Base-by-base conservation (phyloP, 169 alveolate genomes). In the Eimeria falciformis region DNA sequence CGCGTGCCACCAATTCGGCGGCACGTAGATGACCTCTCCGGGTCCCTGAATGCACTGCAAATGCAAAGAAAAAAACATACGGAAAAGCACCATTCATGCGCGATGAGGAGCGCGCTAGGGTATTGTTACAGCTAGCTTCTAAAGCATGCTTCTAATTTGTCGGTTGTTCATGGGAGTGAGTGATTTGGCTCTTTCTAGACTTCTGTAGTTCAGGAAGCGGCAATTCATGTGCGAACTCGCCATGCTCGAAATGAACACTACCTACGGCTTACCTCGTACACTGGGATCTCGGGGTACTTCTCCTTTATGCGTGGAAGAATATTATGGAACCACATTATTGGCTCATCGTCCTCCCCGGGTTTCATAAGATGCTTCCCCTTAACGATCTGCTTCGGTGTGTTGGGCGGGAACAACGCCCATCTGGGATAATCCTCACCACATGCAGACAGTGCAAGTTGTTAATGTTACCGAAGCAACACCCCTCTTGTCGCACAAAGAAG, bases 1-100 rank as follows among this genome's bases (percentile, higher is more conserved):
- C 5, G 97, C 98, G 91, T 97, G 98, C 98, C 98, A 97, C 98
- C 98, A 96, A 23, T 95, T 92, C 14, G 97, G 97, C 7, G 98
- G 98, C 5, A 97, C 96, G 93, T 87, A 96, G n/a, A 96, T 95
- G 45, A 96, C 93, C 83, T 97, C 98, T 17, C 98, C 98, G 29
- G 98, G 98, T 27, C 95, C 78, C 92, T 96, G 95, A 21, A 96
- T 94, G 81, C 88, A 93, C 95, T 92, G 92, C 47, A 85, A 5
- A 29, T 68, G 23, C 62, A 56, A 37, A 33, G 33, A n/a, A 53
- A 25, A n/a, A 12, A 46, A 18, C 69, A 11, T 12, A 29, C 6
- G 58, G 21, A 0, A 77, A 18, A n/a, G n/a, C n/a, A n/a, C n/a
- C n/a, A n/a, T n/a, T n/a, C n/a, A n/a, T n/a, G n/a, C n/a, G n/a